Percentiles rank a stretch among this genome's conserved stretches.
phyloP scores from a whole-genome alignment of 805 yeast genomes.

The Hanseniaspora mollemarum region DNA sequence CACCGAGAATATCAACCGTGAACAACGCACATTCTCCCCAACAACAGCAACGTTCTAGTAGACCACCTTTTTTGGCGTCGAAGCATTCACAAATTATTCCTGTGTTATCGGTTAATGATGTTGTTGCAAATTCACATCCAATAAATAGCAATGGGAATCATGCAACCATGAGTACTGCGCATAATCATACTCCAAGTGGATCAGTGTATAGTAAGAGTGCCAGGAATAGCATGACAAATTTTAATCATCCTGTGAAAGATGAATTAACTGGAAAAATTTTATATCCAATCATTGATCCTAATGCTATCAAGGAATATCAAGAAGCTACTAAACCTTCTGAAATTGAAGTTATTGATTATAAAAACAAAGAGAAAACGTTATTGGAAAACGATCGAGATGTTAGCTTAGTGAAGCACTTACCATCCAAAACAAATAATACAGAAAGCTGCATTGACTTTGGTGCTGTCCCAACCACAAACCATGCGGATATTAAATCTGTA shows the following conservation, averaged over 20 bases:
- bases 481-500: not conserved
- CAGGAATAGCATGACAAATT: conserved; percentile 6
- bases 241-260: not conserved
- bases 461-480: not conserved
- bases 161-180: not conserved
- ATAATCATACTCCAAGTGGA: conserved; percentile 16
- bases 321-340: conserved; percentile 5
- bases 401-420: not conserved
- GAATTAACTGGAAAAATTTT: not conserved
- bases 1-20: not conserved
- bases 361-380: conserved; percentile 7
- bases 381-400: not conserved
- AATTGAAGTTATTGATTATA: conserved; percentile 11
- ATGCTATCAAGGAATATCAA: conserved; percentile 13
- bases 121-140: not conserved
- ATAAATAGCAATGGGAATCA: not conserved
- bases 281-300: conserved; percentile 2
- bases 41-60: conserved; percentile 19
- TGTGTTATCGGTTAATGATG: conserved; percentile 17
- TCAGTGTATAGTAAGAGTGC: not conserved
- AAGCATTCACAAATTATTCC: conserved; percentile 31
- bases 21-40: not conserved
- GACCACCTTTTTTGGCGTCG: conserved; percentile 28
- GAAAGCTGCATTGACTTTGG: not conserved
- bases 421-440: not conserved